These are phyloP conservation scores for Butyriboletus regius DNA, from an alignment of 1,284 basidiomycete species.

Conservation along the genomic window DNA sequence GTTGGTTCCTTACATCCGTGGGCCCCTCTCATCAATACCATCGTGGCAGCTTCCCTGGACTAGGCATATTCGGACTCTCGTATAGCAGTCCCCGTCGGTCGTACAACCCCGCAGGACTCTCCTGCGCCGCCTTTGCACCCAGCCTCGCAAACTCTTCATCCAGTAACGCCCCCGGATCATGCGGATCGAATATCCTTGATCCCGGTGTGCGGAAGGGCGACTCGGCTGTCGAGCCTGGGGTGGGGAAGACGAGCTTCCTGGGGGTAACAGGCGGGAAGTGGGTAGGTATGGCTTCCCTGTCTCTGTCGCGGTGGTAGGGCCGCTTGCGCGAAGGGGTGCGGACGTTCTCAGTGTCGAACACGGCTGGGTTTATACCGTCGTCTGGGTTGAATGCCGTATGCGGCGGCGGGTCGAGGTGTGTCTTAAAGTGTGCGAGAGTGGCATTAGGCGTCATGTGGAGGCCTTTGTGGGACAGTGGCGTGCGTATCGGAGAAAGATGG, in stretches of 20 bases:
- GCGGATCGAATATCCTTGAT: slow-evolving; percentile 54
- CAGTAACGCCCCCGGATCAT: slow-evolving; percentile 55
- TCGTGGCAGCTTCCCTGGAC: slow-evolving; percentile 43
- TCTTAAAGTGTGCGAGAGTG: slow-evolving; percentile 58
- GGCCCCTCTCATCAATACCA: slow-evolving; percentile 39
- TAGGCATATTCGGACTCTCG: slow-evolving; percentile 48
- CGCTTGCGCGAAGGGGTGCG: slow-evolving; percentile 53
- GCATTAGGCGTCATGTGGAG: slow-evolving; percentile 59
- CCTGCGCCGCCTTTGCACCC: slow-evolving; percentile 37
- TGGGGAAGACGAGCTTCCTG: slow-evolving; percentile 44
- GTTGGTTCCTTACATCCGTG: neutral
- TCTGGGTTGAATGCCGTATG: slow-evolving; percentile 35
- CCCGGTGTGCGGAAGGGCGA: slow-evolving; percentile 59
- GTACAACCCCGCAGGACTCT: slow-evolving; percentile 56
- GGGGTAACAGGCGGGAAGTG: slow-evolving; percentile 52
- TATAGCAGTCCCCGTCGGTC: slow-evolving; percentile 48
- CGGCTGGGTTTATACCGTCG: slow-evolving; percentile 34
- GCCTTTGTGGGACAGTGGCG: slow-evolving; percentile 61
- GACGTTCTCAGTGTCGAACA: slow-evolving; percentile 37
- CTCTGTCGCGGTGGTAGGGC: slow-evolving; percentile 27
- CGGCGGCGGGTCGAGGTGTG: slow-evolving; percentile 54
- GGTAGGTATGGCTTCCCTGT: slow-evolving; percentile 16
- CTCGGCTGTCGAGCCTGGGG: slow-evolving; percentile 25
- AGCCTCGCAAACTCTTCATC: slow-evolving; percentile 59
- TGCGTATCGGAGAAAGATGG: slow-evolving; percentile 52